Evolutionary conservation across 371 early-diverging fungal species (phyloP).

Genomic region (Mortierella sp.): DNA sequence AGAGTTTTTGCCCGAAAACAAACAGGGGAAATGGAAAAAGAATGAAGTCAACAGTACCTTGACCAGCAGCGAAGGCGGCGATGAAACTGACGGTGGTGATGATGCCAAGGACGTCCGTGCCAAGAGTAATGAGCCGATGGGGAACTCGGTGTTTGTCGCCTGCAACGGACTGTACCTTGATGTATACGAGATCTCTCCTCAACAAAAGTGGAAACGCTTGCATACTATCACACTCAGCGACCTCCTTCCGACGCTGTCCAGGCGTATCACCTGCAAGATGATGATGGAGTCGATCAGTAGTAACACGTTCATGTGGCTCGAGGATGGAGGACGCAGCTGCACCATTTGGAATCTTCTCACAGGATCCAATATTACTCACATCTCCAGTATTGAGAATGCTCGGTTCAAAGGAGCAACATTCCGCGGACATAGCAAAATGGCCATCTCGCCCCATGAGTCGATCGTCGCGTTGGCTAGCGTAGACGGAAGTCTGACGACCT

Average conservation of each 20-base stretch:
- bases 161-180: conserved; percentile 48
- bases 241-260: conserved; percentile 47
- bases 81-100: conserved; percentile 10
- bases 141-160: conserved; percentile 28
- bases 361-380: conserved; percentile 50
- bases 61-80: conserved; percentile 27
- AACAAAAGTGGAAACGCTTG: conserved; percentile 36
- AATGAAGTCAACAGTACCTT: conserved; percentile 47
- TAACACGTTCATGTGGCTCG: conserved; percentile 54
- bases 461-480: conserved; percentile 51
- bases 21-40: conserved; percentile 61
- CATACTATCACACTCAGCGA: conserved; percentile 43
- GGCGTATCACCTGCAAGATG: conserved; percentile 53
- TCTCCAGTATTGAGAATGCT: conserved; percentile 50
- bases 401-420: conserved; percentile 44
- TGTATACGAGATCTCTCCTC: conserved; percentile 33
- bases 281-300: conserved; percentile 53
- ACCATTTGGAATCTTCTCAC: conserved; percentile 49
- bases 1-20: conserved; percentile 67
- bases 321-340: conserved; percentile 49
- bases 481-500: conserved; percentile 49
- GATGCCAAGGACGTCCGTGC: conserved; percentile 17
- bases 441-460: conserved; percentile 53
- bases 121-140: background rate
- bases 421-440: conserved; percentile 54